phyloP scores from a whole-genome alignment of 1,139 yeast genomes.

The Hansenula lynferdii region DNA sequence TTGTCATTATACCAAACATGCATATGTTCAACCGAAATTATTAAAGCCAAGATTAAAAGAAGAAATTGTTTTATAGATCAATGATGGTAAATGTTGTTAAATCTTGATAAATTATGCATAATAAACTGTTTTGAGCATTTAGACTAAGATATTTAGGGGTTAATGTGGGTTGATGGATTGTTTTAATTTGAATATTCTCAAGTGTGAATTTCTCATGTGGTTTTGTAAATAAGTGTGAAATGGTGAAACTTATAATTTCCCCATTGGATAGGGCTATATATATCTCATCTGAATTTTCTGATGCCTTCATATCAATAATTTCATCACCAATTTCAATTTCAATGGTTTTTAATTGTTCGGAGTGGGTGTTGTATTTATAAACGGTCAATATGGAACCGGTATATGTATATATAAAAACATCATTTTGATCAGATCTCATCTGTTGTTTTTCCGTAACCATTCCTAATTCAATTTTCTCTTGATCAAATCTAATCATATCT shows the following conservation, averaged over 20 bases:
- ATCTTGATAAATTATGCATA: conserved; percentile 38
- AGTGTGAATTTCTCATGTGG: too few relatives aligned
- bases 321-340: conserved; percentile 1
- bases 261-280: conserved; percentile 4
- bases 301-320: not conserved
- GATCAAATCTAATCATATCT: not conserved
- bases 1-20: conserved; percentile 13
- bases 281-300: conserved; percentile 9
- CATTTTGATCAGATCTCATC: conserved; percentile 6
- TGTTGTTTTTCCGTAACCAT: conserved; percentile 12
- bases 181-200: conserved; percentile 2
- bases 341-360: not conserved
- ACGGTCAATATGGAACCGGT: conserved; percentile 11
- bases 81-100: conserved; percentile 36
- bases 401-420: conserved; percentile 8
- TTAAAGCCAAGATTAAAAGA: not conserved
- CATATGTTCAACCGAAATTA: conserved; percentile 6
- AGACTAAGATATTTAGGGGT: conserved; percentile 29
- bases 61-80: conserved; percentile 3
- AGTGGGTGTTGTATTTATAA: conserved; percentile 5
- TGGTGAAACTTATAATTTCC: not conserved
- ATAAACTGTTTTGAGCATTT: conserved; percentile 26
- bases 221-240: not conserved
- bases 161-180: too few relatives aligned
- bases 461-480: conserved; percentile 11